These are phyloP conservation scores for Vanrija pseudolonga DNA, from an alignment of 1,284 basidiomycete genomes.

Conservation along the genomic window DNA sequence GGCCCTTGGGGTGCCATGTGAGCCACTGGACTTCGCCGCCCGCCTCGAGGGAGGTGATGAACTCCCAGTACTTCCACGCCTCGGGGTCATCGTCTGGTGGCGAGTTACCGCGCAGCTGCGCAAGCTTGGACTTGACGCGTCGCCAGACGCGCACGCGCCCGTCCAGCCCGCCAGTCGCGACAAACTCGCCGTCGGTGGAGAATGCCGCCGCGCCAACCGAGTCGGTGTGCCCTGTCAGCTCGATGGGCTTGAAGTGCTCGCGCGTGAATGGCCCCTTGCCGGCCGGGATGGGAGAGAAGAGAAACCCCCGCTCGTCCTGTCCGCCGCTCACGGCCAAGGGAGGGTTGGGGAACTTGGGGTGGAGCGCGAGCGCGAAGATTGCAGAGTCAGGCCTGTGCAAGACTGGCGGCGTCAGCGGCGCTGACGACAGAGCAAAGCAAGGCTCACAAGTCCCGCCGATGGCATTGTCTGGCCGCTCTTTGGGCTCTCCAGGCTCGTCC, in stretches of 20 bases:
- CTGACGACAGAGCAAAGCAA: not conserved
- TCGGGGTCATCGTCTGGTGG: constrained; percentile 8
- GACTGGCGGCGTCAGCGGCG: constrained; percentile 31
- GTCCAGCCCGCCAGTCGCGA: constrained; percentile 96
- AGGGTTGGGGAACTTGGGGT: constrained; percentile 67
- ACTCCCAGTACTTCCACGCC: constrained; percentile 79
- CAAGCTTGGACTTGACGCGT: constrained; percentile 53
- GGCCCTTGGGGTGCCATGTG: constrained; percentile 93
- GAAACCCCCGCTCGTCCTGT: constrained; percentile 89
- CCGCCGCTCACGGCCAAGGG: constrained; percentile 86
- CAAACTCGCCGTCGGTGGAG: constrained; percentile 82
- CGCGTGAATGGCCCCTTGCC: constrained; percentile 6
- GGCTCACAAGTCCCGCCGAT: constrained; percentile 24
- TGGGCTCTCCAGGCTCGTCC: constrained; percentile 19
- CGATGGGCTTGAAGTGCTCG: constrained; percentile 76
- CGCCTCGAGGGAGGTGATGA: constrained; percentile 85
- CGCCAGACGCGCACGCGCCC: constrained; percentile 90
- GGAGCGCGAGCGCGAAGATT: constrained; percentile 79
- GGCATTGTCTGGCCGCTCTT: constrained; percentile 23
- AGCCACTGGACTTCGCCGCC: constrained; percentile 96
- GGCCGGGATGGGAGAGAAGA: constrained; percentile 58
- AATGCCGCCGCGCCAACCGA: constrained; percentile 79
- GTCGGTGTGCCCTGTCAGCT: constrained; percentile 86
- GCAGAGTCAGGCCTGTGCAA: constrained; percentile 53
- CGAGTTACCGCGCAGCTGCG: not conserved